Base-by-base conservation (phyloP, 805 yeast genomes). In the Pichia kluyveri region DNA sequence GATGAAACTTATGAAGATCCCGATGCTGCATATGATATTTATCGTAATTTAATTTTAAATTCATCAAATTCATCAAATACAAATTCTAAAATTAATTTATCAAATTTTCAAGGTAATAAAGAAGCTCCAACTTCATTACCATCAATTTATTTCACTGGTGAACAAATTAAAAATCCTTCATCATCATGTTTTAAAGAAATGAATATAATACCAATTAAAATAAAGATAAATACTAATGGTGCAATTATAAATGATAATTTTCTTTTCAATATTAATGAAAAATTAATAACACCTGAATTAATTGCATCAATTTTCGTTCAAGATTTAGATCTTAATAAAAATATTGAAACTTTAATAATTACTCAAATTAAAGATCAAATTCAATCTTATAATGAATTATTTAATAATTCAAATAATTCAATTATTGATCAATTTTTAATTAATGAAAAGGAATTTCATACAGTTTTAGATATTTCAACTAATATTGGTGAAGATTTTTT, bases 401-500 rank as follows among this genome's bases (percentile, higher is more conserved):
- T 86, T 1, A 68, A 77, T 12, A 75, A 86, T 32, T 80, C 80
- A 46, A 53, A 53, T 37, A 52, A 52, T 38, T 37, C 41, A 32
- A 50, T 52, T 9, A 71, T 88, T 28, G 91, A 95, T 17, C 62
- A 57, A 37, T 45, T 56, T 45, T 50, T 54, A 28, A 55, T 53
- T 38, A 54, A 54, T 41, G 65, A 62, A 49, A 69, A 67, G 38
- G 86, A 81, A 49, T 67, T 82, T 30, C 93, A 86, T 58, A 95
- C 86, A 1, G 75, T 93, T 4, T 75, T 93, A 36, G 86, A 88
- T 54, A 66, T 93, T 38, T 81, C 91, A 15, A 86, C 93, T 43
- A 87, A 84, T 60, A 69, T 93, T 52, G 88, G 89, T 54, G 86
- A 86, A 60, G 82, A 82, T 56, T 73, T 90, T 40, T 89, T 82